Evolutionary conservation across 75 land plant species (phyloP), one percentile per base, ranked within the genome.

Genomic region (Pseudotsuga menziesii): DNA sequence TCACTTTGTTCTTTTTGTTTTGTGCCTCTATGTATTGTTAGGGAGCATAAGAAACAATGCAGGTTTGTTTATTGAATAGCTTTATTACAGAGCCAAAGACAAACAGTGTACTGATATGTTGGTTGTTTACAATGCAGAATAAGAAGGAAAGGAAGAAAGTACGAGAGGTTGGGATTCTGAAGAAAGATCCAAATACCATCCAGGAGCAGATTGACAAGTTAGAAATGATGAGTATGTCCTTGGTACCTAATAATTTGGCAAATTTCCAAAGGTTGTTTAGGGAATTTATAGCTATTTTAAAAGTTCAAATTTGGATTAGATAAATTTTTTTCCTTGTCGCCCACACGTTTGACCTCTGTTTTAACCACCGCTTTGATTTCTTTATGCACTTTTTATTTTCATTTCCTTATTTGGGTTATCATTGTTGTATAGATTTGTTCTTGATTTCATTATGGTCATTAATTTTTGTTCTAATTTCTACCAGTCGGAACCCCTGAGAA

Each of bases 141-240:
- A 97, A 97, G 61, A 97, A 97, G 84, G 99, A 97, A 75, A 81
- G 99, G 75, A 97, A 97, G 85, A 97, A 97, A 85, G 99, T 97
- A 60, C 85, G 98, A 57, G 99, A 97, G 82, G 98, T 97, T 70
- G 99, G 99, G 39, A 95, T 97, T 59, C 81, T 97, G 73, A 97
- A 97, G 85, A 97, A 97, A 79, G 99, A 97, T 80, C 99, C 99
- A 54, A 94, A 95, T 23, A 73, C 89, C 35, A 78, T 97, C 35
- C 87, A 72, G 81, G 99, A 97, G 61, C 99, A 97, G 78, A 97
- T 97, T 77, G 85, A 91, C 61, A 97, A 95, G 79, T 82, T 97
- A 76, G 98, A 97, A 78, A 88, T 82, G 83, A 91, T 93, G 99
- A 97, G 99, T 97, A 93, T 84, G 98, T 87, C 58, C 41, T 70